Conservation (phyloP, 768 basidiomycete species). For the Strobilomyces echinocephalus region DNA sequence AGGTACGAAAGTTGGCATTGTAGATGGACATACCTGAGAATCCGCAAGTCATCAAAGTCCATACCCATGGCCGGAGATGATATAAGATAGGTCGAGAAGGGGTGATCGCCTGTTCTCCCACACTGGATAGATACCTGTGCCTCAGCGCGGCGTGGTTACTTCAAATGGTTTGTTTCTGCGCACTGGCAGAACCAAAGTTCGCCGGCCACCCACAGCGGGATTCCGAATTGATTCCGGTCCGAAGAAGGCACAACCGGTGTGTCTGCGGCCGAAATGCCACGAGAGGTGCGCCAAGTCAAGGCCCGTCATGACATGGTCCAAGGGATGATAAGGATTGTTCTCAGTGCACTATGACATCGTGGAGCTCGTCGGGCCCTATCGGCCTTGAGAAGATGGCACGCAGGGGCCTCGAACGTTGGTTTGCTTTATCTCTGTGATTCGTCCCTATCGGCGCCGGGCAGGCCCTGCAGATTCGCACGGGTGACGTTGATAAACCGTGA, state of each 20-base stretch:
- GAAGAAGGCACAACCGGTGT: too few relatives aligned
- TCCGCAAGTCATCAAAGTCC: too few relatives aligned
- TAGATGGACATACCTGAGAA: neutral
- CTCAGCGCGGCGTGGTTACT: neutral
- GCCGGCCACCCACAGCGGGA: too few relatives aligned
- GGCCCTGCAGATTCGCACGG: conserved; percentile 26
- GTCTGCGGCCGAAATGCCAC: too few relatives aligned
- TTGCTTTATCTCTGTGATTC: conserved; percentile 1
- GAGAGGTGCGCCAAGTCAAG: too few relatives aligned
- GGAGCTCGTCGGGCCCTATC: neutral
- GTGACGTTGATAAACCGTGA: conserved; percentile 18
- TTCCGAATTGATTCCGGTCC: too few relatives aligned
- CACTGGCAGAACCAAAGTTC: too few relatives aligned
- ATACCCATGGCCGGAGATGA: too few relatives aligned
- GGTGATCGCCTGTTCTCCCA: neutral
- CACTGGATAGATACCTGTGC: neutral
- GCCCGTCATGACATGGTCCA: too few relatives aligned
- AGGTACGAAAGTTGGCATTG: neutral
- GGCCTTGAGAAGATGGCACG: too few relatives aligned
- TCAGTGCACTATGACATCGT: conserved; percentile 8
- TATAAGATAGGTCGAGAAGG: neutral
- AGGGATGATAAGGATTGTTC: neutral
- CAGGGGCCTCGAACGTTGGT: neutral
- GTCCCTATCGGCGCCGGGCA: too few relatives aligned
- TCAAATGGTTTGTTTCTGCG: neutral